These are phyloP conservation scores for Trichosporon asahii DNA, from an alignment of 1,284 basidiomycete genomes.

Conservation along the genomic window DNA sequence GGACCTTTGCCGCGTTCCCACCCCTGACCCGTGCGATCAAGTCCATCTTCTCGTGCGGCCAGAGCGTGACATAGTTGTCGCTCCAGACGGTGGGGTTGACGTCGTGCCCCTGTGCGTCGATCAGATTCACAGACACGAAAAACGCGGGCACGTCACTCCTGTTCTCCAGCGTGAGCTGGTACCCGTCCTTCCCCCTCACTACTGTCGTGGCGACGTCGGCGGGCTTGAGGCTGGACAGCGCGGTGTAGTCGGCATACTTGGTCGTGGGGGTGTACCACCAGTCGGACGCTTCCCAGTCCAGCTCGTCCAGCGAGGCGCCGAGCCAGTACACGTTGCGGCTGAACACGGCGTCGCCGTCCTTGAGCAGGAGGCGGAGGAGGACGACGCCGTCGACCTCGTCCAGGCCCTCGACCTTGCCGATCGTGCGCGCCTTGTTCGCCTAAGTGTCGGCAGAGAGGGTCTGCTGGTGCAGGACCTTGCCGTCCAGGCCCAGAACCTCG, in stretches of 20 bases:
- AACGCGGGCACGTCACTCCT: slow-evolving; percentile 9
- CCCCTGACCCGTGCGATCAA: background rate
- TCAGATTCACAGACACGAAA: background rate
- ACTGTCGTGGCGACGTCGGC: background rate
- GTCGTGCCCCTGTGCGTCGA: background rate
- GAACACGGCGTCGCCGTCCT: background rate
- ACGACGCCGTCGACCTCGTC: background rate
- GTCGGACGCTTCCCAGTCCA: background rate
- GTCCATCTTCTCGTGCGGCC: background rate
- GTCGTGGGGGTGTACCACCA: slow-evolving; percentile 1
- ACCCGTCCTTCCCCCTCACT: background rate
- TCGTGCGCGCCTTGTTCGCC: background rate
- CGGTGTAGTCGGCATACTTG: background rate
- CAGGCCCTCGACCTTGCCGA: background rate
- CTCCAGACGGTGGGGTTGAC: background rate
- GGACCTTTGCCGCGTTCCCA: background rate
- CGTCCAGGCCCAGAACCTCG: background rate
- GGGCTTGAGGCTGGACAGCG: background rate
- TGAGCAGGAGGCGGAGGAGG: background rate
- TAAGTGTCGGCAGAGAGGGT: background rate
- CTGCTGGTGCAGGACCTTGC: background rate
- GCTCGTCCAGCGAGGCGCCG: background rate
- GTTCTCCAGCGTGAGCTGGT: background rate
- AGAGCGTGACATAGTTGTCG: slow-evolving; percentile 9
- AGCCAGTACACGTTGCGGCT: slow-evolving; percentile 8